A percentile compares a stretch with the other conserved stretches of the same genome.
These are phyloP conservation scores for Syzygium jambos DNA, from an alignment of 345 rosid genomes.

Conservation along the genomic window DNA sequence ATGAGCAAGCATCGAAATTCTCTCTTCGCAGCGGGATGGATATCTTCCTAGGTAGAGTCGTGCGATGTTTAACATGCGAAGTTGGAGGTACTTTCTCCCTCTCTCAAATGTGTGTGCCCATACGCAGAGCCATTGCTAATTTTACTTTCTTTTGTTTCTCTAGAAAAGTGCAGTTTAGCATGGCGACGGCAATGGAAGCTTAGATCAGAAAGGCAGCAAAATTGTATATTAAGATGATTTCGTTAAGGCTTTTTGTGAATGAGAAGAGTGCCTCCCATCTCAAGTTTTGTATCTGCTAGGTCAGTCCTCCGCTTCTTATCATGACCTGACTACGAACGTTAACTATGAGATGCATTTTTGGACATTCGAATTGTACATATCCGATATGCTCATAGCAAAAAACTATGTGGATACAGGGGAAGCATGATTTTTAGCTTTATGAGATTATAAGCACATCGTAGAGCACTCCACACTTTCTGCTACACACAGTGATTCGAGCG, in stretches of 20 bases:
- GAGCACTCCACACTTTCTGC: not conserved
- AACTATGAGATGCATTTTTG: not conserved
- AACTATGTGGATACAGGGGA: not conserved
- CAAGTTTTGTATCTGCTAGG: not conserved
- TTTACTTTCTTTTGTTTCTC: not conserved
- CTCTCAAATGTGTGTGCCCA: not conserved
- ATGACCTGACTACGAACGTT: not conserved
- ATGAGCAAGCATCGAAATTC: not conserved
- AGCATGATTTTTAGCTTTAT: not conserved
- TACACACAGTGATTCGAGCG: not conserved
- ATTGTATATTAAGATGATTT: not conserved
- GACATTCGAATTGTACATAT: not conserved
- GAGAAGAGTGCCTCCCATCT: not conserved
- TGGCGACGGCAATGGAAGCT: not conserved
- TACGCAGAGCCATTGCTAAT: not conserved
- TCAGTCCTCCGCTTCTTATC: not conserved
- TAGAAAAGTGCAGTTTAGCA: not conserved
- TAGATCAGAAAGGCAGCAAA: not conserved
- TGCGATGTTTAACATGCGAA: not conserved
- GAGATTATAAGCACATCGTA: not conserved
- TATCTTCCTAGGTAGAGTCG: not conserved
- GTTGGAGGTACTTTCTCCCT: not conserved
- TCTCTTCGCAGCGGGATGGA: not conserved
- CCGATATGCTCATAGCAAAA: not conserved
- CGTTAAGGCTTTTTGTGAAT: not conserved